Evolutionary conservation across 2,329 filamentous ascomycete genomes (phyloP), one percentile per base, ranked within the genome.

Genomic region (Westerdykella ornata): DNA sequence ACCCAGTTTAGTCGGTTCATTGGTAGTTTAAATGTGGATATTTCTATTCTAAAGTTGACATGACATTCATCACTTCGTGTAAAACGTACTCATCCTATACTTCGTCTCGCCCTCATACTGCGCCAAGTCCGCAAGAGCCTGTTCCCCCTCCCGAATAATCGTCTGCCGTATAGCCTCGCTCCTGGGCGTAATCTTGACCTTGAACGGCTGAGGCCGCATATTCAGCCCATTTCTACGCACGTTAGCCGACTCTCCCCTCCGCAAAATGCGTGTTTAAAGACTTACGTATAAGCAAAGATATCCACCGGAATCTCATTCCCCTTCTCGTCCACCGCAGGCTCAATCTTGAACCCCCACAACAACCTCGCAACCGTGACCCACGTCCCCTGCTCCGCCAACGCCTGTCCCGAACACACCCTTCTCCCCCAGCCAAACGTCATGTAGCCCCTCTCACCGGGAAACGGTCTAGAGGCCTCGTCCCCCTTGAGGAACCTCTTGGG

Each of bases 341-440:
- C 57, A 42, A 80, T 72, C 41, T 68, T 66, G 51, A 80, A 81
- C 0, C 68, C 76, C 75, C 78, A 81, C 5, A 81, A 63, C 19
- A 80, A 52, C 12, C 77, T 63, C 7, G 75, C 73, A 34, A 81
- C 67, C 0, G 73, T 77, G 51, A 81, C 72, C 69, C 75, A 80
- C 0, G 75, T 75, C 5, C 77, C 75, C 52, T 79, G 75, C 57
- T 81, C 77, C 1, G 77, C 77, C 14, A 81, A 64, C 39, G 78
- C 73, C 20, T 76, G 74, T 0, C 78, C 78, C 3, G 73, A 76
- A 54, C 78, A 82, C 33, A 80, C 69, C 17, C 78, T 67, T 5
- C 77, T 66, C 1, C 77, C 77, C 7, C 72, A 72, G 15, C 77
- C 77, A 41, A 77, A 81, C 0, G 67, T 69, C 54, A 75, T 78